Evolutionary conservation across 176 grass and related monocot genomes (phyloP).

Genomic region (Poa annua): DNA sequence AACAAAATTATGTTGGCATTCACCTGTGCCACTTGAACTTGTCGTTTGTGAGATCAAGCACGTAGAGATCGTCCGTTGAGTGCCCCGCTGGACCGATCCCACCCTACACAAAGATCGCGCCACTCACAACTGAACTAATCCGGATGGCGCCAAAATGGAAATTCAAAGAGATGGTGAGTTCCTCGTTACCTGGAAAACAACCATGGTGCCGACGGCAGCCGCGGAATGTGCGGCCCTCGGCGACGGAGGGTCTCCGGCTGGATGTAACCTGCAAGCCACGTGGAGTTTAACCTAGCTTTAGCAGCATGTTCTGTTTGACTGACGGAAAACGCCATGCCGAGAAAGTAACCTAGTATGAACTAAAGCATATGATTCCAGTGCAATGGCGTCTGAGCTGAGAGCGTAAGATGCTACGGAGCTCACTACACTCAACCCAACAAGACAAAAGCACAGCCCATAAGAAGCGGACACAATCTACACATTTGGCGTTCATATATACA

Average conservation of each 20-base stretch:
- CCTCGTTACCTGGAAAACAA: conserved; percentile 87
- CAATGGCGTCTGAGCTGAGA: not conserved
- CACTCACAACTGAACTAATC: conserved; percentile 27
- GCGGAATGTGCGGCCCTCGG: conserved; percentile 92
- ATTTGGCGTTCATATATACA: not conserved
- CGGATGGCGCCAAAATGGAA: conserved; percentile 27
- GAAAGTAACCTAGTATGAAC: not conserved
- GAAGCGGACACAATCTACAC: not conserved
- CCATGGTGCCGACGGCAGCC: conserved; percentile 88
- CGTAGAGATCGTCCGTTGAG: conserved; percentile 96
- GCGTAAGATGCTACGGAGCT: conserved; percentile 35
- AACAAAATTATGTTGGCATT: conserved; percentile 22
- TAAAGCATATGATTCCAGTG: not conserved
- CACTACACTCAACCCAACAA: not conserved
- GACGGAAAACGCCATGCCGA: not conserved
- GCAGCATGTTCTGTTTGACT: not conserved
- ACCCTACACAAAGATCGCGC: conserved; percentile 56
- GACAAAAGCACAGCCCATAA: not conserved
- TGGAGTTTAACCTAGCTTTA: conserved; percentile 15
- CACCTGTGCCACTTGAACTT: conserved; percentile 99
- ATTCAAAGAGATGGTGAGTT: conserved; percentile 22
- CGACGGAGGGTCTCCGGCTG: conserved; percentile 78
- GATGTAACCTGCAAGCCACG: conserved; percentile 56
- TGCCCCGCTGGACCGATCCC: conserved; percentile 97
- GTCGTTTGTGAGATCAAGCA: conserved; percentile 96